These are phyloP conservation scores for Aspergillus tubingensis DNA, from an alignment of 2,329 filamentous ascomycete genomes.

Conservation along the genomic window DNA sequence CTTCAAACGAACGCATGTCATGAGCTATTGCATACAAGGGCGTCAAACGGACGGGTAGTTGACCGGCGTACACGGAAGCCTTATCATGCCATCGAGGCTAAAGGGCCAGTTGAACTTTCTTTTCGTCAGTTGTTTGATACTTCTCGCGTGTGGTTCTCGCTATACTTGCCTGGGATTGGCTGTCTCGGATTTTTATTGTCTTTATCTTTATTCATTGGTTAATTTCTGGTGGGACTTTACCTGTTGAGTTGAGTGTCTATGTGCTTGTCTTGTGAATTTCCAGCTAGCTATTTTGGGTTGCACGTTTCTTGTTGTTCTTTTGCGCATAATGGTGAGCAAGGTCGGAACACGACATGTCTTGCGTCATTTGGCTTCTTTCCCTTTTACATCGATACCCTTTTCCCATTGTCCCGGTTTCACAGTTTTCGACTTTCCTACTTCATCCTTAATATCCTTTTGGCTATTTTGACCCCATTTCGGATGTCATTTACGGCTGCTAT, in stretches of 20 bases:
- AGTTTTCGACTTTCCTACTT: conserved; percentile 7
- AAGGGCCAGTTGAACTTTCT: conserved; percentile 22
- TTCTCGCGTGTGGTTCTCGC: conserved; percentile 9
- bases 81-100: conserved; percentile 27
- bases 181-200: conserved; percentile 9
- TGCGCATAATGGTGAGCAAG: conserved; percentile 3
- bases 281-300: background rate
- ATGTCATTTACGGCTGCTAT: background rate
- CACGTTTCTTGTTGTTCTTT: conserved; percentile 10
- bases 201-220: conserved; percentile 4
- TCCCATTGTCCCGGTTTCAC: conserved; percentile 22
- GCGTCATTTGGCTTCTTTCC: conserved; percentile 18
- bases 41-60: conserved; percentile 30
- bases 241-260: conserved; percentile 23
- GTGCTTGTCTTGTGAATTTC: background rate
- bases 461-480: background rate
- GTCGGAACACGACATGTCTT: conserved; percentile 12
- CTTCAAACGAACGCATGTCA: conserved; percentile 23
- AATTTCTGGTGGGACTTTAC: conserved; percentile 8
- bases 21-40: conserved; percentile 29
- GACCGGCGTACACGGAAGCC: conserved; percentile 48
- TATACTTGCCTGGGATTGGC: conserved; percentile 5
- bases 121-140: conserved; percentile 2
- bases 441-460: conserved; percentile 3
- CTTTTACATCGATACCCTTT: conserved; percentile 38